Evolutionary conservation across 2,329 filamentous ascomycete species (phyloP).

Genomic region (Pseudogymnoascus pannorum): DNA sequence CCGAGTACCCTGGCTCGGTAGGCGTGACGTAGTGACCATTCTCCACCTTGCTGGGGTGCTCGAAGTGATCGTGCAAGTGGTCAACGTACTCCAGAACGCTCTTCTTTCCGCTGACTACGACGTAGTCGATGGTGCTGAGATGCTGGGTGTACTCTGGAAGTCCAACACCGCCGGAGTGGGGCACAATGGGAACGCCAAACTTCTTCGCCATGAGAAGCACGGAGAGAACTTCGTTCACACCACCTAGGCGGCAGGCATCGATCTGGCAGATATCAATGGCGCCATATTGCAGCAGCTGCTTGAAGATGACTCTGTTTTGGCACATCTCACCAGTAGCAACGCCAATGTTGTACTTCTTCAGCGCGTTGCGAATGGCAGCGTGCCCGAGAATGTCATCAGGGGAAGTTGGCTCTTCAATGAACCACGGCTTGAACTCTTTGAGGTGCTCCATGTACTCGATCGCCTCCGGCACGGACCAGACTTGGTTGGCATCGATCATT

Average conservation of each 20-base stretch:
- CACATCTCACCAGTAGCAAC: slow-evolving; percentile 91
- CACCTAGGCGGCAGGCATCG: slow-evolving; percentile 79
- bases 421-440: slow-evolving; percentile 76
- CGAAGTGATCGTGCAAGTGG: slow-evolving; percentile 88
- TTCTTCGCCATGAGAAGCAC: slow-evolving; percentile 53
- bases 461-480: slow-evolving; percentile 83
- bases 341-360: slow-evolving; percentile 64
- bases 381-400: slow-evolving; percentile 84
- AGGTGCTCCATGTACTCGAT: slow-evolving; percentile 78
- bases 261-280: slow-evolving; percentile 87
- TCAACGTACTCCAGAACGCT: slow-evolving; percentile 87
- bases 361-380: slow-evolving; percentile 70
- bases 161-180: slow-evolving; percentile 83
- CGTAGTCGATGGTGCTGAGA: slow-evolving; percentile 86
- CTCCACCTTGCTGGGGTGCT: slow-evolving; percentile 71
- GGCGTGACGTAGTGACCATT: slow-evolving; percentile 87
- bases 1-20: slow-evolving; percentile 74
- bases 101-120: slow-evolving; percentile 73
- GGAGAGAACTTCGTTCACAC: slow-evolving; percentile 82
- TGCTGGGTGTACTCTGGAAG: slow-evolving; percentile 93
- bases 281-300: slow-evolving; percentile 71
- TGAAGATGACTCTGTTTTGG: slow-evolving; percentile 88
- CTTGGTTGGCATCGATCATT: slow-evolving; percentile 87
- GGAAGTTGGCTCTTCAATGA: slow-evolving; percentile 86
- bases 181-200: slow-evolving; percentile 72